Conservation (phyloP, 805 yeast genomes). For the Hanseniaspora pseudoguilliermondii region DNA sequence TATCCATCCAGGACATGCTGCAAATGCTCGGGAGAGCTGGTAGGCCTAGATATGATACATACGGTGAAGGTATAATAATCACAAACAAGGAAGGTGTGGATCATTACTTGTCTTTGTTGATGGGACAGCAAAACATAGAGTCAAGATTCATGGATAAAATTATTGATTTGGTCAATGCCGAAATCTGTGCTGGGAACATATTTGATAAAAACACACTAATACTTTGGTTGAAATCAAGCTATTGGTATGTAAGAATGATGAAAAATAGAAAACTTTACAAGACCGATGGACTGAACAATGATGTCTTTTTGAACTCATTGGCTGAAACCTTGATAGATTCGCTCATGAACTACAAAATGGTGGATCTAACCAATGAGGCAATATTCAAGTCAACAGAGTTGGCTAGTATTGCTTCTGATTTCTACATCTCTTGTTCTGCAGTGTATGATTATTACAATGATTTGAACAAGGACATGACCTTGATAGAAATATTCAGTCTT, state of each 20-base stretch:
- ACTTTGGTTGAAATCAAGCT: constrained; percentile 69
- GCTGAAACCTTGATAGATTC: background rate
- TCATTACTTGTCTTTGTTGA: constrained; percentile 78
- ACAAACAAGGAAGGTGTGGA: constrained; percentile 78
- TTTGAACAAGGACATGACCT: constrained; percentile 50
- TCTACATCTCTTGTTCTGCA: constrained; percentile 65
- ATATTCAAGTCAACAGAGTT: constrained; percentile 47
- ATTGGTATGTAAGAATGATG: constrained; percentile 66
- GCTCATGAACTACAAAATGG: background rate
- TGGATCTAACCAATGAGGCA: constrained; percentile 34
- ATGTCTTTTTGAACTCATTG: background rate
- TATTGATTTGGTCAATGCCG: constrained; percentile 75
- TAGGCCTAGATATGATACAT: constrained; percentile 81
- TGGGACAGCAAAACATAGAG: constrained; percentile 86
- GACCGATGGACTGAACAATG: constrained; percentile 9
- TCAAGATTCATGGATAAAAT: constrained; percentile 64
- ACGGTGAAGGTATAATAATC: constrained; percentile 88
- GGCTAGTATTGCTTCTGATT: constrained; percentile 77
- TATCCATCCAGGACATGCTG: constrained; percentile 87
- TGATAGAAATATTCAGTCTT: constrained; percentile 62
- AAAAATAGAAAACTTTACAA: constrained; percentile 61
- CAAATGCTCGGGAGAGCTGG: constrained; percentile 99
- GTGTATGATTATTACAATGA: constrained; percentile 52
- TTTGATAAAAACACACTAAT: constrained; percentile 51
- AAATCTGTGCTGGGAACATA: constrained; percentile 62